phyloP scores from a whole-genome alignment of 2,329 filamentous ascomycete genomes.

The Ascochyta pisi region DNA sequence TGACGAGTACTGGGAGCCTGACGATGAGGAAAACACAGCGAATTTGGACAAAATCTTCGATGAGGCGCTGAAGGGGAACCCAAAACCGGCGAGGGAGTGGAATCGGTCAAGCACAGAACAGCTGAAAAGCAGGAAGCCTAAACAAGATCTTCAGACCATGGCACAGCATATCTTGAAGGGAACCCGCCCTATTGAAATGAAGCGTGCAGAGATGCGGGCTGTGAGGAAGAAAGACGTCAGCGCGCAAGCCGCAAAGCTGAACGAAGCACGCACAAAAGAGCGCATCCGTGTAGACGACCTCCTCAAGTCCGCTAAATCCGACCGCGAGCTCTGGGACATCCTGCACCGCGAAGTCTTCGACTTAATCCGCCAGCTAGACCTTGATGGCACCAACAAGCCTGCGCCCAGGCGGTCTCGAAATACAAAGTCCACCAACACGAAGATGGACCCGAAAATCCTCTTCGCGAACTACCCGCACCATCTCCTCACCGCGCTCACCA shows the following conservation, averaged over 20 bases:
- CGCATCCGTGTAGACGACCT: conserved; percentile 60
- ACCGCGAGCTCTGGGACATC: conserved; percentile 70
- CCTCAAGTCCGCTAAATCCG: conserved; percentile 64
- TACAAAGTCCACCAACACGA: background rate
- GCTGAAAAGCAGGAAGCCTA: conserved; percentile 8
- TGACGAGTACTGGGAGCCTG: conserved; percentile 43
- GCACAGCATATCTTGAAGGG: conserved; percentile 24
- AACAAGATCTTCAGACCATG: conserved; percentile 22
- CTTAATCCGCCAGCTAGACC: conserved; percentile 63
- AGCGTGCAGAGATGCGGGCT: background rate
- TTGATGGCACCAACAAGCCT: conserved; percentile 46
- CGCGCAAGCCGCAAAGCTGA: conserved; percentile 23
- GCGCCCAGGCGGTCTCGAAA: background rate
- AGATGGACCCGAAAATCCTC: conserved; percentile 60
- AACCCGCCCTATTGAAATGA: conserved; percentile 4
- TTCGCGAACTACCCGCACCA: conserved; percentile 70
- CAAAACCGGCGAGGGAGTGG: conserved; percentile 7
- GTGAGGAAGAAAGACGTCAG: background rate
- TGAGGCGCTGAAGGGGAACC: conserved; percentile 28
- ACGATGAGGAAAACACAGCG: conserved; percentile 29
- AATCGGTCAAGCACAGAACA: conserved; percentile 12
- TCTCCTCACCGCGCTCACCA: conserved; percentile 63
- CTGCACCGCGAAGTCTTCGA: conserved; percentile 72
- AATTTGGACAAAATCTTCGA: conserved; percentile 44
- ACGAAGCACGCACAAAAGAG: conserved; percentile 47